Conservation (phyloP, 2,329 filamentous ascomycete species). For the Talaromyces amestolkiae region DNA sequence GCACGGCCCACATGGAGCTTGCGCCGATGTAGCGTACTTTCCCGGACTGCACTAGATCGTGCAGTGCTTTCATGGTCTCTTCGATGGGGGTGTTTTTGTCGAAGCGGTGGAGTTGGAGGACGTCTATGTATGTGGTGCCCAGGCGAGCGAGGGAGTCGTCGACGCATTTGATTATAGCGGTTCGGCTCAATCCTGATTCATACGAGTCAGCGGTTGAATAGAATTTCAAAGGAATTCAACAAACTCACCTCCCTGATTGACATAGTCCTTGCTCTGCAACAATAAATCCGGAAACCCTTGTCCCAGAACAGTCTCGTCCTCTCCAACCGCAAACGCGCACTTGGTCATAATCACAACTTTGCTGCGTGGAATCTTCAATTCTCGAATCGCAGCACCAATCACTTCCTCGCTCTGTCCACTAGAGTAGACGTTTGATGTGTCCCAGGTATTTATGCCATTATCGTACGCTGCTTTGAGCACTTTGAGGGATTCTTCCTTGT, state of each 20-base stretch:
- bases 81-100: not conserved
- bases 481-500: constrained; percentile 12
- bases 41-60: constrained; percentile 37
- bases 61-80: constrained; percentile 33
- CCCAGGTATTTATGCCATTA: constrained; percentile 29
- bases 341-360: constrained; percentile 60
- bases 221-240: not conserved
- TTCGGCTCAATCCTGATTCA: constrained; percentile 45
- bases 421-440: constrained; percentile 33
- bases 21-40: constrained; percentile 38
- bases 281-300: constrained; percentile 40
- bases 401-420: constrained; percentile 63
- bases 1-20: constrained; percentile 34
- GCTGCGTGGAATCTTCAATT: constrained; percentile 55
- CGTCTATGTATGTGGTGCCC: constrained; percentile 48
- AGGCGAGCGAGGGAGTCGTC: constrained; percentile 46
- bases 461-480: constrained; percentile 30
- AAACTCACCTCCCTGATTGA: constrained; percentile 34
- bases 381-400: constrained; percentile 61
- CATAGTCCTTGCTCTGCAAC: constrained; percentile 49
- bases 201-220: not conserved
- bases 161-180: constrained; percentile 49
- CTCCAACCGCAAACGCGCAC: constrained; percentile 37
- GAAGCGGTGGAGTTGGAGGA: constrained; percentile 1
- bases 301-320: constrained; percentile 27